A percentile compares a stretch with the other conserved stretches of the same genome.
phyloP scores from a whole-genome alignment of 805 yeast species.

The Brettanomyces anomalus region DNA sequence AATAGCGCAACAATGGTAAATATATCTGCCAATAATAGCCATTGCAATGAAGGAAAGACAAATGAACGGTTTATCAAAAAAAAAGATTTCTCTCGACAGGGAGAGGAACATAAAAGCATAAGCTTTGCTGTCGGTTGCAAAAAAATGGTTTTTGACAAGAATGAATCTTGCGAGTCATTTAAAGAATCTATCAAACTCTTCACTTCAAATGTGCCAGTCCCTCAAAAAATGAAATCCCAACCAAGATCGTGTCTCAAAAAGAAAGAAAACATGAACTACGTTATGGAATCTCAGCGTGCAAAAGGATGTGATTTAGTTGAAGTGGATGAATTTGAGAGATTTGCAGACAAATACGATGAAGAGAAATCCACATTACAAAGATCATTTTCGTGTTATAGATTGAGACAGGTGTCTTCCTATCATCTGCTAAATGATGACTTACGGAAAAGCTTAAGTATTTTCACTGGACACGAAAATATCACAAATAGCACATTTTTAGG shows the following conservation, averaged over 20 bases:
- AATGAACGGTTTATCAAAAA: background rate
- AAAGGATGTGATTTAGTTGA: slow-evolving; percentile 1
- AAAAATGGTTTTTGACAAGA: slow-evolving; percentile 1
- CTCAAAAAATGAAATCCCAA: background rate
- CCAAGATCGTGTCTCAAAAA: slow-evolving; percentile 1
- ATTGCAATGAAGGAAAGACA: background rate
- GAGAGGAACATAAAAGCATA: background rate
- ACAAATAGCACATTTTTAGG: background rate
- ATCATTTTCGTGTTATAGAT: background rate
- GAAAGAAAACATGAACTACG: slow-evolving; percentile 1
- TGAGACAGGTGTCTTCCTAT: background rate
- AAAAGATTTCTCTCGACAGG: background rate
- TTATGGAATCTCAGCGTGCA: slow-evolving; percentile 1
- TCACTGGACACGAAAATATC: too few species aligned
- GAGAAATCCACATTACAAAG: background rate
- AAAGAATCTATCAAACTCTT: background rate
- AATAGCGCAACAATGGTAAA: background rate
- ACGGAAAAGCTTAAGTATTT: background rate
- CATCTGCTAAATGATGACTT: background rate
- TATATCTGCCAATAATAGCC: background rate
- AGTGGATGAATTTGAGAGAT: slow-evolving; percentile 1
- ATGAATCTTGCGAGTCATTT: background rate
- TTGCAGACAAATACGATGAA: slow-evolving; percentile 1
- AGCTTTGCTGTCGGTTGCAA: background rate
- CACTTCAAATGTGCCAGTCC: background rate